Evolutionary conservation across 176 grass and related monocot species (phyloP), one percentile per base, ranked within the genome.

Genomic region (Stipa capillata): DNA sequence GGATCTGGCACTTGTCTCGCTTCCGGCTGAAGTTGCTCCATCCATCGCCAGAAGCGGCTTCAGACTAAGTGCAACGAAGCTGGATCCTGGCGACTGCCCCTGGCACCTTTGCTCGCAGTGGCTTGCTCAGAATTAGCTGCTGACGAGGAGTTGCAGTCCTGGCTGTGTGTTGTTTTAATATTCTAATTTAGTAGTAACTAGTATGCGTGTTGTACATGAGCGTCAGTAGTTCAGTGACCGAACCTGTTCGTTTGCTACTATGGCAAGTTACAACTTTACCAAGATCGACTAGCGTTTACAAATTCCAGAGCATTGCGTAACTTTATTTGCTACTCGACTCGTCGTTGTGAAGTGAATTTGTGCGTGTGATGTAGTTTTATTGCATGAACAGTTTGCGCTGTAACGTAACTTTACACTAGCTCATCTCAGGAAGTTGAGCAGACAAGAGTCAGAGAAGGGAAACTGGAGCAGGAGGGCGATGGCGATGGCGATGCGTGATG

Each of bases 131-230:
- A 51, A 50, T 37, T 33, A 39, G 0, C 14, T 27, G 23, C 37
- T 57, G 62, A 68, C 7, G 56, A 62, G 62, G 47, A 79, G 45
- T 67, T 79, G 9, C 24, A 3, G 21, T 7, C 35, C 33, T 69
- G 24, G 23, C 41, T 47, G 42, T 33, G 25, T 77, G 50, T 25
- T 58, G 72, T 69, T 35, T 47, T 56, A 20, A 68, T 32, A 7
- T 12, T 73, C 3, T 3, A 73, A 61, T 5, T 15, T 18, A 25
- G 43, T 20, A 13, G 23, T 44, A 17, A 0, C 2, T 32, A 14
- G 47, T 52, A 23, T 41, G 42, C 52, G 65, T 79, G 33, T 33
- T 86, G 76, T 86, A 79, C 36, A 85, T 79, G 33, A 33, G 36
- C 54, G 20, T 54, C 34, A 4, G 41, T 41, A 33, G 15, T 18